Evolutionary conservation across 2,329 filamentous ascomycete species (phyloP).

Genomic region (Talaromyces sp.): DNA sequence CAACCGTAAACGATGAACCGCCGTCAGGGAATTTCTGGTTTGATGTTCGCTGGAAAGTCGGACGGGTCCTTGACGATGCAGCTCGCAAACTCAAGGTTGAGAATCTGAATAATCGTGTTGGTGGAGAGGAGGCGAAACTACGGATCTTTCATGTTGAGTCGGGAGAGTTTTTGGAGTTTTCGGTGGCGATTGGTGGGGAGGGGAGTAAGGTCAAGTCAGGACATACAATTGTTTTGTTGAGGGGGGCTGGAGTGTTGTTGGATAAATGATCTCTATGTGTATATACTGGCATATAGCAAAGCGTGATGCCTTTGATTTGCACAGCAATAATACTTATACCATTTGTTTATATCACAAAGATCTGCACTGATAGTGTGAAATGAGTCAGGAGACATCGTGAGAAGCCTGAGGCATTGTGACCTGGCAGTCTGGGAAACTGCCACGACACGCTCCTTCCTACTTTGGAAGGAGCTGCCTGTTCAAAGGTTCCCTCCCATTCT

Average conservation of each 20-base stretch:
- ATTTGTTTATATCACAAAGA: not conserved
- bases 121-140: slow-evolving; percentile 65
- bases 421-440: not conserved
- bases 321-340: not conserved
- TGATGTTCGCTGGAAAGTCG: slow-evolving; percentile 83
- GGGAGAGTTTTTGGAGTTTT: slow-evolving; percentile 80
- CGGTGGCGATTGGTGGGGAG: slow-evolving; percentile 73
- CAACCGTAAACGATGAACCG: slow-evolving; percentile 66
- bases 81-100: slow-evolving; percentile 44
- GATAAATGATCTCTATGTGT: slow-evolving; percentile 4
- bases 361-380: not conserved
- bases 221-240: slow-evolving; percentile 83
- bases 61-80: slow-evolving; percentile 55
- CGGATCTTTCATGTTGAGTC: slow-evolving; percentile 92
- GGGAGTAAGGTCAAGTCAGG: slow-evolving; percentile 63
- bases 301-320: not conserved
- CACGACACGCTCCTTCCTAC: not conserved
- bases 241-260: slow-evolving; percentile 74
- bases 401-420: not conserved
- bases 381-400: not conserved
- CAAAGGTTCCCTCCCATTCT: not conserved
- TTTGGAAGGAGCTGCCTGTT: not conserved
- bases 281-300: not conserved
- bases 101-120: slow-evolving; percentile 48
- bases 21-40: slow-evolving; percentile 81